Conservation (phyloP, 331 rosid species). For the Erythrophleum ivorense region DNA sequence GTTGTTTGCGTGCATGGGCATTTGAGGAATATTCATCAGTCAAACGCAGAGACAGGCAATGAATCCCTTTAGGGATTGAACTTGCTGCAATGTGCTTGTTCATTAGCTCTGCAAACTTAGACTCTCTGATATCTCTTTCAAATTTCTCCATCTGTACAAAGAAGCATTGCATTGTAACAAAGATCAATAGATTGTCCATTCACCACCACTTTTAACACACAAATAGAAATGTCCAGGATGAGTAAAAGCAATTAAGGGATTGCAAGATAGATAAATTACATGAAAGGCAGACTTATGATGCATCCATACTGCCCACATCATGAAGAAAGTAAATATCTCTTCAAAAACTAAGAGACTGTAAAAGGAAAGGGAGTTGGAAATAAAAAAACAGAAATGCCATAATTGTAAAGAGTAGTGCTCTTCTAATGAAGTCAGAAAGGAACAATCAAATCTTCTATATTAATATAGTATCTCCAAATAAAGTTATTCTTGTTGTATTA, state of each 20-base stretch:
- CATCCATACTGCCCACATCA: neutral
- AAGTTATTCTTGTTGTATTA: neutral
- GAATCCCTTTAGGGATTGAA: conserved; percentile 93
- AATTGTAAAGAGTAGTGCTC: neutral
- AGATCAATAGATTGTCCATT: conserved; percentile 30
- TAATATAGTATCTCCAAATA: neutral
- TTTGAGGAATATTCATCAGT: conserved; percentile 99
- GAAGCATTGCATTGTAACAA: conserved; percentile 29
- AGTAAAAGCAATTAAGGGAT: conserved; percentile 1
- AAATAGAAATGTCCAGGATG: neutral
- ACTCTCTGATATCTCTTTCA: conserved; percentile 81
- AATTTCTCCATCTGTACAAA: conserved; percentile 84
- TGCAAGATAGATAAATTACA: conserved; percentile 1
- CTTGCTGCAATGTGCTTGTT: conserved; percentile 96
- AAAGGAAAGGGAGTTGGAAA: neutral
- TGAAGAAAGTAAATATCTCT: conserved; percentile 4
- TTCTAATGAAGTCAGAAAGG: neutral
- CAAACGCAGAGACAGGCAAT: conserved; percentile 93
- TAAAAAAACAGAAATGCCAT: neutral
- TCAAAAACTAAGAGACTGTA: neutral
- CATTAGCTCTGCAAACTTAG: conserved; percentile 86
- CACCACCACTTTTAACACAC: conserved; percentile 9
- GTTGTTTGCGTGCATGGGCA: conserved; percentile 96
- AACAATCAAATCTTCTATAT: neutral
- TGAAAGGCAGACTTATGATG: neutral